These are phyloP conservation scores for Mycena vitilis DNA, from an alignment of 768 basidiomycete genomes.

Conservation along the genomic window DNA sequence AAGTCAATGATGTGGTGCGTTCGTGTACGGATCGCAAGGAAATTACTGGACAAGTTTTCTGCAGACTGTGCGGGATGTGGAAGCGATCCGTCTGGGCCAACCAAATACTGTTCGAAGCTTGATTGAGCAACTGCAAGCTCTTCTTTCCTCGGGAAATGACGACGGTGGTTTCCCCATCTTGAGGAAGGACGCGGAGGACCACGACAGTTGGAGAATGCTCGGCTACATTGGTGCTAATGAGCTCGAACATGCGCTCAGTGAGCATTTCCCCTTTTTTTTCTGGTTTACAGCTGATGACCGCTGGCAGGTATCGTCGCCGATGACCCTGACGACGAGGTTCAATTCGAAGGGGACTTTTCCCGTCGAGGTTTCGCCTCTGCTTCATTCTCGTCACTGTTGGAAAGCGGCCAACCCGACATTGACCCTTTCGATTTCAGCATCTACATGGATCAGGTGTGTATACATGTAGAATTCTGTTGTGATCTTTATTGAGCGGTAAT, in stretches of 20 bases:
- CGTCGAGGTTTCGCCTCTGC: conserved; percentile 57
- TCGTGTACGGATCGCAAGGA: background rate
- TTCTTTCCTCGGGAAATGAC: conserved; percentile 70
- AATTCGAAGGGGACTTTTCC: conserved; percentile 65
- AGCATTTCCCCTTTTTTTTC: conserved; percentile 41
- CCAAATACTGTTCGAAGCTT: conserved; percentile 84
- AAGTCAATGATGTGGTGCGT: conserved; percentile 84
- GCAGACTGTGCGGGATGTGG: conserved; percentile 75
- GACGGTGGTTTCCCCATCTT: conserved; percentile 92
- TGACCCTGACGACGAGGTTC: conserved; percentile 72
- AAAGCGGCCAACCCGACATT: conserved; percentile 44
- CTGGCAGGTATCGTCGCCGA: conserved; percentile 79
- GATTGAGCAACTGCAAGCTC: conserved; percentile 71
- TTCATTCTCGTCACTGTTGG: conserved; percentile 72
- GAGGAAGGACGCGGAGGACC: conserved; percentile 55
- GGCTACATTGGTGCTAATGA: conserved; percentile 95
- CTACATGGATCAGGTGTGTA: conserved; percentile 88
- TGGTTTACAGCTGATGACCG: background rate
- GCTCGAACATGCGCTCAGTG: conserved; percentile 92
- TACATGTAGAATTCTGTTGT: background rate
- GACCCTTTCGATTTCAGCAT: conserved; percentile 85
- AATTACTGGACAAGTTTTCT: conserved; percentile 15
- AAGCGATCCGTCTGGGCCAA: conserved; percentile 77
- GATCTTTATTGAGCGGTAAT: conserved; percentile 13
- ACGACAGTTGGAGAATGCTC: conserved; percentile 71